These are phyloP conservation scores for Nephelium lappaceum DNA, from an alignment of 345 rosid genomes.

Conservation along the genomic window DNA sequence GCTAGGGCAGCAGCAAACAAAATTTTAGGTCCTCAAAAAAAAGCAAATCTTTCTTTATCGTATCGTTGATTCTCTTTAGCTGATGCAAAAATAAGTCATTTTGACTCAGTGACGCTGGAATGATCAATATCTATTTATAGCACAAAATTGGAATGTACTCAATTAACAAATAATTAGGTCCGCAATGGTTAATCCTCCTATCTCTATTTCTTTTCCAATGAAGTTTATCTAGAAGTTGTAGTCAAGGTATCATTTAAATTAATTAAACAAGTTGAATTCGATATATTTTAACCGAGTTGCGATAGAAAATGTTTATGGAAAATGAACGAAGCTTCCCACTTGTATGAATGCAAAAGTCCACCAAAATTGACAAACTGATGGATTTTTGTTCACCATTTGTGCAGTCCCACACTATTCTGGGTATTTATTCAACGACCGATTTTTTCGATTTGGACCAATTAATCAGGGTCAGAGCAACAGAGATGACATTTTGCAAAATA, in stretches of 20 bases:
- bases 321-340: slow-evolving; percentile 15
- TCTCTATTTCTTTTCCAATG: slow-evolving; percentile 1
- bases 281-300: slow-evolving; percentile 1
- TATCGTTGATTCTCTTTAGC: too few relatives aligned
- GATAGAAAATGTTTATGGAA: slow-evolving; percentile 7
- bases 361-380: slow-evolving; percentile 38
- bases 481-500: slow-evolving; percentile 16
- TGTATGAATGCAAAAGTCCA: slow-evolving; percentile 30
- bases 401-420: slow-evolving; percentile 27
- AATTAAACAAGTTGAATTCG: neutral
- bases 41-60: neutral
- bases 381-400: neutral
- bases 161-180: neutral
- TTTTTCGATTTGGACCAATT: slow-evolving; percentile 19
- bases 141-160: neutral
- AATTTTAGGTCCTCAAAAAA: neutral
- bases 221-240: neutral
- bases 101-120: neutral
- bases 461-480: slow-evolving; percentile 27
- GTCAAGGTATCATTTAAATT: slow-evolving; percentile 9
- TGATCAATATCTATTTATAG: neutral
- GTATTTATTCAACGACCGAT: slow-evolving; percentile 13
- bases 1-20: neutral
- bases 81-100: neutral
- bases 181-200: neutral